phyloP scores from a whole-genome alignment of 2,329 filamentous ascomycete genomes.

The Neobulgaria alba region DNA sequence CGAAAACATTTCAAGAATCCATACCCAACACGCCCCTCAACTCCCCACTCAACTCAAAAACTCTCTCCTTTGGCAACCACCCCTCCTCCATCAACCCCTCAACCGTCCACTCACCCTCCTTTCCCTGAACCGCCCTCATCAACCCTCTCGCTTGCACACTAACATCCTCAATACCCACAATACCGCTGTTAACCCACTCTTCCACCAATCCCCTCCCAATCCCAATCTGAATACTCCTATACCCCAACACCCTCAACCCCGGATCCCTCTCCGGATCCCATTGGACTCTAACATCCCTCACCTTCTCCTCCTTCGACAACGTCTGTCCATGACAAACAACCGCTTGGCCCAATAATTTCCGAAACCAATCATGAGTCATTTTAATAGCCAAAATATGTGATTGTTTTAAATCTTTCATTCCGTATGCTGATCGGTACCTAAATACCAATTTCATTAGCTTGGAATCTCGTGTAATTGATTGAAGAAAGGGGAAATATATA shows the following conservation, averaged over 20 bases:
- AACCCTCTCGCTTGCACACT: conserved; percentile 43
- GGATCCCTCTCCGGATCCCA: conserved; percentile 54
- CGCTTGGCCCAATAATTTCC: conserved; percentile 34
- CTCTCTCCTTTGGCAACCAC: conserved; percentile 37
- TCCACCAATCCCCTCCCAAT: conserved; percentile 39
- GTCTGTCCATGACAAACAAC: conserved; percentile 29
- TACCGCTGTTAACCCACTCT: conserved; percentile 42
- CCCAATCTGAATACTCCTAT: conserved; percentile 54
- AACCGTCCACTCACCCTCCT: conserved; percentile 28
- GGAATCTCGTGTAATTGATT: no score
- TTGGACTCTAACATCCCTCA: conserved; percentile 42
- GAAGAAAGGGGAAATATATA: conserved; percentile 2
- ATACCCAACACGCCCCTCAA: conserved; percentile 30
- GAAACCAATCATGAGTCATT: conserved; percentile 43
- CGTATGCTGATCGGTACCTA: conserved; percentile 55
- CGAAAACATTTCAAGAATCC: conserved; percentile 14
- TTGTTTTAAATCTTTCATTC: conserved; percentile 46
- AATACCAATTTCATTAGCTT: no score
- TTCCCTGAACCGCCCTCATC: conserved; percentile 34
- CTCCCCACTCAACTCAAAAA: conserved; percentile 34
- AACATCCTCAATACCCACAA: conserved; percentile 48
- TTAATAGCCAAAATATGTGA: conserved; percentile 47
- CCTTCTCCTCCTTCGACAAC: conserved; percentile 15
- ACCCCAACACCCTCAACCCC: conserved; percentile 35
- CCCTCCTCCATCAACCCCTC: conserved; percentile 29